These are phyloP conservation scores for Barbatosphaeria neglecta DNA, from an alignment of 495 filamentous ascomycete species.

Conservation along the genomic window DNA sequence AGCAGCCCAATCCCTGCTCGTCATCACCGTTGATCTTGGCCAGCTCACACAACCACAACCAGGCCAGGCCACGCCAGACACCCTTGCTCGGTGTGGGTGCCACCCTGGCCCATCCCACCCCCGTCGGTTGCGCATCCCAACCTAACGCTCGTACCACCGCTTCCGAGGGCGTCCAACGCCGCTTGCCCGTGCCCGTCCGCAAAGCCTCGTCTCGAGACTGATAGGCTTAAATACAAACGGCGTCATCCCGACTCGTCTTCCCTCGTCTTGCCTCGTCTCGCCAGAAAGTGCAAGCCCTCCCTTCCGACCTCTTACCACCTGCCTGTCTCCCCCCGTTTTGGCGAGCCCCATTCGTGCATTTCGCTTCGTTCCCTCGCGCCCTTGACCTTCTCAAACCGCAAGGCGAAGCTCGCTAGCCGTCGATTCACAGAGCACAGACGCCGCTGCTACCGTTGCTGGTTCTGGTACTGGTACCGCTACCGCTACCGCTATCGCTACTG, in stretches of 20 bases:
- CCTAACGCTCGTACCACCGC: background rate
- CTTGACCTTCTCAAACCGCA: background rate
- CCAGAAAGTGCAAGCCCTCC: background rate
- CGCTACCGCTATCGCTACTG: too few relatives aligned
- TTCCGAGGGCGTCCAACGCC: background rate
- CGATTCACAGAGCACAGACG: background rate
- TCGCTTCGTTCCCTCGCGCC: background rate
- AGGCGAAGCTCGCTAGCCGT: background rate
- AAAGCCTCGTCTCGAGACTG: background rate
- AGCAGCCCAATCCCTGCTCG: background rate
- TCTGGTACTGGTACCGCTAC: background rate
- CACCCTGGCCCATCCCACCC: background rate
- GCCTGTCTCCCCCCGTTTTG: background rate
- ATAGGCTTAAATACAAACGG: background rate
- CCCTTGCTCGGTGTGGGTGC: background rate
- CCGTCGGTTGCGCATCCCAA: background rate
- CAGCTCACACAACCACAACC: background rate
- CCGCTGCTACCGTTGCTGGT: too few relatives aligned
- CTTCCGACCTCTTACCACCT: too few relatives aligned
- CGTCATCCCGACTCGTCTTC: background rate
- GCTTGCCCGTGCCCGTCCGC: background rate
- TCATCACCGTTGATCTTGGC: background rate
- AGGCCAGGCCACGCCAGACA: background rate
- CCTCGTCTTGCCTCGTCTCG: background rate
- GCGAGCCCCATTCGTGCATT: background rate